Conservation (phyloP, 148 eudicot species). For the Rhododendron williamsianum region DNA sequence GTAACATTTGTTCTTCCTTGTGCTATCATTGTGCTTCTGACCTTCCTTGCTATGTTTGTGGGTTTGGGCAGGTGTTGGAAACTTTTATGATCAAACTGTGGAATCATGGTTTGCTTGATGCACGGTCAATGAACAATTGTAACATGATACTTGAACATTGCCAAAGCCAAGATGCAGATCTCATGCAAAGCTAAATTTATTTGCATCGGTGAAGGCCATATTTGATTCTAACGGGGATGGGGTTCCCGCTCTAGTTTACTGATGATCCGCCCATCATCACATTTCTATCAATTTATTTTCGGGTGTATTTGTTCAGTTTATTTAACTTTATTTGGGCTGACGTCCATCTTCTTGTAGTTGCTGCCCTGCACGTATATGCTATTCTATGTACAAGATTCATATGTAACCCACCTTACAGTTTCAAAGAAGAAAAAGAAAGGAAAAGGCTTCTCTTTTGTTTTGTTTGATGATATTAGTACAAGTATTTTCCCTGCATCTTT, state of each 20-base stretch:
- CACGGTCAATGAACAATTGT: conserved; percentile 74
- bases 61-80: conserved; percentile 73
- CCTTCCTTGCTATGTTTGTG: not conserved
- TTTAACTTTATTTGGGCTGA: not conserved
- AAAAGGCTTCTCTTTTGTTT: not conserved
- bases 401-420: not conserved
- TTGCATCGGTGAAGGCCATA: not conserved
- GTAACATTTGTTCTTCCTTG: not conserved
- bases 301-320: not conserved
- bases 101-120: conserved; percentile 89
- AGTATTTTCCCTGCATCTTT: not conserved
- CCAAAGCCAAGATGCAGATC: conserved; percentile 29
- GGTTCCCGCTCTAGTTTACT: not conserved
- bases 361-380: not conserved
- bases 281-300: not conserved
- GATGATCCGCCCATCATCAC: not conserved
- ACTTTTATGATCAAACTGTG: conserved; percentile 81
- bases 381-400: not conserved
- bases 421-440: not conserved
- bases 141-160: conserved; percentile 46
- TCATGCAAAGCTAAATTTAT: conserved; percentile 12
- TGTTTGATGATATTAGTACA: not conserved
- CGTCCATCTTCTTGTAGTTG: not conserved
- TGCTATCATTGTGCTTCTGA: not conserved
- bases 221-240: not conserved